Base-by-base conservation (phyloP, 2,329 filamentous ascomycete genomes). In the Phaeosphaeriaceae sp. region DNA sequence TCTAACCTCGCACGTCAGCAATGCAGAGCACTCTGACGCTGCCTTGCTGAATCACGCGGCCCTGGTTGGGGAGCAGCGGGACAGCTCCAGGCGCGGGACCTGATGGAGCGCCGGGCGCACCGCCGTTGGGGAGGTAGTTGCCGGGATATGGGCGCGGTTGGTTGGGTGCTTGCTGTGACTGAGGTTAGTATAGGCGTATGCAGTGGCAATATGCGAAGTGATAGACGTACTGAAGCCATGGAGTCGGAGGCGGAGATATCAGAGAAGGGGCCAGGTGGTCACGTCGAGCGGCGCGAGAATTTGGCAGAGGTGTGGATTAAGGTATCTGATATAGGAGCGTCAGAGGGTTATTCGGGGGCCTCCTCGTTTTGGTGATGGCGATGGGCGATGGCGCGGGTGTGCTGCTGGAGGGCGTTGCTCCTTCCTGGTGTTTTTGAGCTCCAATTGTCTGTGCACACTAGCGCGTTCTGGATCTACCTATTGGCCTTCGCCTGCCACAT, bases 51-150 rank as follows among this genome's bases (percentile, higher is more conserved):
- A 83, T 78, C 69, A 84, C 80, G 63, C 82, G 81, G 73, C 82
- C 82, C 70, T 83, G 81, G 70, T 84, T 84, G 48, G 82, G 81
- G 56, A 83, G 81, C 51, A 84, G 80, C 55, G 82, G 81, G 53
- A 75, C 71, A 52, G 79, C 79, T 53, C 79, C 79, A 51, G 79
- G 79, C 54, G 73, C 77, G 48, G 79, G 79, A 36, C 76, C 78
- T 57, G 80, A 77, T 64, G 75, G 73, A 52, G 77, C 76, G 40
- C 72, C 77, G 69, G 71, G 62, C 48, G 76, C 77, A 54, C 75
- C 77, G 69, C 81, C 81, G 69, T 83, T 83, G 40, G 81, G 78
- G 48, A 82, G 74, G 70, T 80, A 82, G 69, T 73, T 76, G 69
- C 75, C 80, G 65, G 79, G 78, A 74, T 83, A 83, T 48, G 81